Evolutionary conservation across 768 basidiomycete species (phyloP).

Genomic region (Boletus pseudo-olivaceus): DNA sequence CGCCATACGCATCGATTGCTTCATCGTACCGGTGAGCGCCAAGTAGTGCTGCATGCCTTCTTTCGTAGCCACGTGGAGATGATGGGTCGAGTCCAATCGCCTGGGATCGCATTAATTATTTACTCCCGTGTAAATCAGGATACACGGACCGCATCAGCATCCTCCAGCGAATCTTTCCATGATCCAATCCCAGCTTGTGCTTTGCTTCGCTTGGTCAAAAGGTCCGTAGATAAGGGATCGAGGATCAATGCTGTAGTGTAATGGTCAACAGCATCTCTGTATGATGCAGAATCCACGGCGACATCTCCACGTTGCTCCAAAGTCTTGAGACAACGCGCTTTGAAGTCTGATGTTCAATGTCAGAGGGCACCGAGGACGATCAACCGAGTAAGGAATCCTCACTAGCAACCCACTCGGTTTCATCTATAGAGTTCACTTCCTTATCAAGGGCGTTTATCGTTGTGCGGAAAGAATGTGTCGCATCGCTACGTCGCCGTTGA

Average conservation of each 20-base stretch:
- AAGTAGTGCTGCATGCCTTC: constrained; percentile 1
- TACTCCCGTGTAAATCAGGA: neutral
- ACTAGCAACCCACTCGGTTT: neutral
- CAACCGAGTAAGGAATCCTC: neutral
- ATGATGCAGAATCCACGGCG: neutral
- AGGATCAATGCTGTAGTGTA: neutral
- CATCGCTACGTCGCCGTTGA: no score
- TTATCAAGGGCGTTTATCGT: neutral
- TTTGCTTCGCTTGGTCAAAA: neutral
- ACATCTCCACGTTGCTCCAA: neutral
- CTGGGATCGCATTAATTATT: neutral
- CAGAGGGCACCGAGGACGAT: neutral
- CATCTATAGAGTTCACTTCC: neutral
- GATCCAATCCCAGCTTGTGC: neutral
- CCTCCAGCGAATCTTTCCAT: neutral
- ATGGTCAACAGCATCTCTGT: neutral
- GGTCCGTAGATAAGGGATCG: neutral
- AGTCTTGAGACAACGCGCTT: neutral
- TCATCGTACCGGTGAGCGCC: neutral
- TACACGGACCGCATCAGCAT: neutral
- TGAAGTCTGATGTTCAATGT: neutral
- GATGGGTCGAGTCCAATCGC: constrained; percentile 1
- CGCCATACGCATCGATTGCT: neutral
- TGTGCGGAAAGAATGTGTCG: neutral
- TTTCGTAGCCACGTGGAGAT: constrained; percentile 1